Evolutionary conservation across 768 basidiomycete species (phyloP), one percentile per base, ranked within the genome.

Genomic region (Podaxis rugospora): DNA sequence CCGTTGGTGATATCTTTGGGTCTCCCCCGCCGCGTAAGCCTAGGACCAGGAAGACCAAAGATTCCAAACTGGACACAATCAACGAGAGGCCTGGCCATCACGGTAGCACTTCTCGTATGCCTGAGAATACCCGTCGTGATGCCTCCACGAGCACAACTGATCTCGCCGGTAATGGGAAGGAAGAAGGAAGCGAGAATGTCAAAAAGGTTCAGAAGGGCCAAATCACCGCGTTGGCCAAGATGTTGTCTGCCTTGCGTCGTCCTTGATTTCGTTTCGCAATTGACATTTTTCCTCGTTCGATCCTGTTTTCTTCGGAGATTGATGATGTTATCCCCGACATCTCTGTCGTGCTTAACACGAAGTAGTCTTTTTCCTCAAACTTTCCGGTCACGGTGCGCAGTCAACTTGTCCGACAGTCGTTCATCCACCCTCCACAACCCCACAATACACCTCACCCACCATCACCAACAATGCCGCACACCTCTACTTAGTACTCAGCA

Each of bases 201-300:
- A 83, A 91, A 81, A 93, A 90, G 76, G 88, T 91, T 68, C 88
- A 92, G 78, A 93, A 88, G 74, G 90, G 89, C 51, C 93, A 95
- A 79, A 94, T 94, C 76, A 87, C 88, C 68, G 84, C 91, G 44
- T 79, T 95, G 67, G 93, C 93, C 61, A 95, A 95, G 86, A 92
- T 95, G 91, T 77, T 95, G 61, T 92, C 87, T 60, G 89, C 89
- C 55, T 73, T 92, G 74, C 81, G 89, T 68, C 87, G 87, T 68
- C 59, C 59, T 49, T 61, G 59, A 61, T 61, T 54, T 55, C 39
- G 21, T 60, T 53, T 53, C 59, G 21, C 51, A 23, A 47, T 60
- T 53, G 51, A 60, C 59, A 55, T 50, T 49, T 21, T 61, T 54
- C 35, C 27, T 54, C 42, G 42, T 55, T 49, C 32, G 51, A 40